Conservation (phyloP, 352 stramenopile genomes). For the Phytopythium vexans region DNA sequence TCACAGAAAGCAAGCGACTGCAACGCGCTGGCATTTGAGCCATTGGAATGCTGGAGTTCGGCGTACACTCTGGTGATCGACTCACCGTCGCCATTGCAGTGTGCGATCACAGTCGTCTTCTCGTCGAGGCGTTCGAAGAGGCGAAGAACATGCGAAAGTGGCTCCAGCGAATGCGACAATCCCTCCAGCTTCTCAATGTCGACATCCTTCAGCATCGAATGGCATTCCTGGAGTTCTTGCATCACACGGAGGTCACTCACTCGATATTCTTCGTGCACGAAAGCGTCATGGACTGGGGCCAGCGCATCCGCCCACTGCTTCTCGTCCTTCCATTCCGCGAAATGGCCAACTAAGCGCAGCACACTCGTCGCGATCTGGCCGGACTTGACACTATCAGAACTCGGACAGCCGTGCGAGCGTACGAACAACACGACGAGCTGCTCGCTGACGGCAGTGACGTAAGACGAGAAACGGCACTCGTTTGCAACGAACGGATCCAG, state of each 20-base stretch:
- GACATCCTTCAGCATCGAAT: no score
- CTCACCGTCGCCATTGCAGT: not conserved
- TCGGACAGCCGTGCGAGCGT: constrained; percentile 6
- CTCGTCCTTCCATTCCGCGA: constrained; percentile 12
- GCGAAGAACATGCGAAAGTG: not conserved
- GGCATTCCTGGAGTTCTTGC: not conserved
- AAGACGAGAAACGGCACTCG: constrained; percentile 11
- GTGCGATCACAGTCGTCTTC: constrained; percentile 4
- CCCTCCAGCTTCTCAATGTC: no score
- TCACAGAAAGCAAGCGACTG: constrained; percentile 22
- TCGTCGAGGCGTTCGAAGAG: not conserved
- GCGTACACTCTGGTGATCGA: constrained; percentile 4
- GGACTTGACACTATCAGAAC: constrained; percentile 11
- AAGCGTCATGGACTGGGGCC: constrained; percentile 12
- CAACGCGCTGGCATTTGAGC: constrained; percentile 10
- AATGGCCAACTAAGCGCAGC: constrained; percentile 16
- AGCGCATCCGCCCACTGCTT: constrained; percentile 17
- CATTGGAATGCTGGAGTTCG: constrained; percentile 9
- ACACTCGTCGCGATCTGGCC: constrained; percentile 18
- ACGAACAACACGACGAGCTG: constrained; percentile 24
- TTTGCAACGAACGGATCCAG: constrained; percentile 13
- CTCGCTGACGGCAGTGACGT: constrained; percentile 29
- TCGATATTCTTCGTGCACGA: constrained; percentile 3
- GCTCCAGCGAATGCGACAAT: no score
- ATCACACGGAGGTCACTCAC: not conserved